These are phyloP conservation scores for Wickerhamomyces tratensis DNA, from an alignment of 805 yeast species.

Conservation along the genomic window DNA sequence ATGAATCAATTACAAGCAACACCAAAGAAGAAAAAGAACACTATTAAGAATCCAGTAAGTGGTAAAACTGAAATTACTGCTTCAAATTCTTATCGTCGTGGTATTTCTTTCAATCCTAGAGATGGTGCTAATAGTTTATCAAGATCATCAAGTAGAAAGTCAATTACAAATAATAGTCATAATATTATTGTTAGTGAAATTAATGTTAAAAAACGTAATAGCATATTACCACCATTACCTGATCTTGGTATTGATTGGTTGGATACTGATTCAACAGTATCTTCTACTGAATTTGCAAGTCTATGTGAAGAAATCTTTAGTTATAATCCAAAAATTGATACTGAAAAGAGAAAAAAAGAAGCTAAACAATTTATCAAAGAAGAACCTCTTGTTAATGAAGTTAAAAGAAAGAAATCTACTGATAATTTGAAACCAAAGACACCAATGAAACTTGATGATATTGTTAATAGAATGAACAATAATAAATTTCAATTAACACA, in stretches of 20 bases:
- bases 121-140: constrained; percentile 8
- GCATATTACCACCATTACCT: constrained; percentile 20
- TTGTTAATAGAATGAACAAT: too few relatives aligned
- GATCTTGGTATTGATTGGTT: constrained; percentile 16
- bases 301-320: constrained; percentile 21
- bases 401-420: not conserved
- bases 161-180: constrained; percentile 2
- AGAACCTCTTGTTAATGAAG: not conserved
- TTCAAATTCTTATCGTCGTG: constrained; percentile 21
- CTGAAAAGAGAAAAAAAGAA: too few relatives aligned
- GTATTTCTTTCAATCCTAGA: constrained; percentile 20
- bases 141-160: constrained; percentile 17
- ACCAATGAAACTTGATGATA: not conserved
- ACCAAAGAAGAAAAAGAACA: constrained; percentile 14
- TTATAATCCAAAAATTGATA: constrained; percentile 1
- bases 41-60: constrained; percentile 7
- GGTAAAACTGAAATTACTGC: constrained; percentile 21
- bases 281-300: constrained; percentile 19
- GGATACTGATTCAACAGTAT: constrained; percentile 7
- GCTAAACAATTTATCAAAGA: too few relatives aligned
- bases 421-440: not conserved
- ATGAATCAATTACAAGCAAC: not conserved
- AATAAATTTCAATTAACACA: too few relatives aligned
- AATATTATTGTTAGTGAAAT: not conserved
- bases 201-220: constrained; percentile 12